Percentiles rank a stretch among this genome's conserved stretches.
Evolutionary conservation across 768 basidiomycete species (phyloP).

Genomic region (Rickenella mellea): DNA sequence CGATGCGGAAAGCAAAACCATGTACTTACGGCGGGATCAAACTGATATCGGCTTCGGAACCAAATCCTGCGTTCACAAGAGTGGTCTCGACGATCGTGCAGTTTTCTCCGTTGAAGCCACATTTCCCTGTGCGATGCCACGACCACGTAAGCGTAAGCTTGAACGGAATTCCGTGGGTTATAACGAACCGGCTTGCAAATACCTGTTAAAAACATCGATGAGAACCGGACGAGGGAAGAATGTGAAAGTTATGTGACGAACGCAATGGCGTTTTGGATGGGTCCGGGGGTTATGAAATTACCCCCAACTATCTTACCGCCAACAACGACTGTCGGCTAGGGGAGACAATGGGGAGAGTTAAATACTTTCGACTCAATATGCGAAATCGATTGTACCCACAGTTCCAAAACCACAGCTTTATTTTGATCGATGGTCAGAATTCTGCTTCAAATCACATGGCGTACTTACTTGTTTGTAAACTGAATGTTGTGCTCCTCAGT

Average conservation of each 20-base stretch:
- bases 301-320: slow-evolving; percentile 20
- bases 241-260: slow-evolving; percentile 11
- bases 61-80: slow-evolving; percentile 24
- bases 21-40: slow-evolving; percentile 25
- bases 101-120: slow-evolving; percentile 26
- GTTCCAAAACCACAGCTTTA: slow-evolving; percentile 24
- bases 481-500: slow-evolving; percentile 26
- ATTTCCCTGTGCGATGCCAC: slow-evolving; percentile 18
- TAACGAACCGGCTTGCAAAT: slow-evolving; percentile 6
- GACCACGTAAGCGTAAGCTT: background rate
- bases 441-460: no score
- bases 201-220: background rate
- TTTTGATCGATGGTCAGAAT: no score
- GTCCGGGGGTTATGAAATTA: slow-evolving; percentile 17
- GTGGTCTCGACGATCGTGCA: slow-evolving; percentile 26
- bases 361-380: slow-evolving; percentile 1
- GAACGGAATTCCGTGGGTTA: background rate
- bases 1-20: background rate
- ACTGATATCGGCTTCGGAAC: slow-evolving; percentile 25
- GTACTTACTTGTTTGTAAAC: slow-evolving; percentile 24
- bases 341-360: background rate
- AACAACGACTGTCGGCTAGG: slow-evolving; percentile 19
- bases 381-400: slow-evolving; percentile 16
- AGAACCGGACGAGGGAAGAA: background rate
- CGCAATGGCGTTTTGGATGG: slow-evolving; percentile 27